phyloP scores from a whole-genome alignment of 1,284 basidiomycete genomes.

The Blastosporella zonata region DNA sequence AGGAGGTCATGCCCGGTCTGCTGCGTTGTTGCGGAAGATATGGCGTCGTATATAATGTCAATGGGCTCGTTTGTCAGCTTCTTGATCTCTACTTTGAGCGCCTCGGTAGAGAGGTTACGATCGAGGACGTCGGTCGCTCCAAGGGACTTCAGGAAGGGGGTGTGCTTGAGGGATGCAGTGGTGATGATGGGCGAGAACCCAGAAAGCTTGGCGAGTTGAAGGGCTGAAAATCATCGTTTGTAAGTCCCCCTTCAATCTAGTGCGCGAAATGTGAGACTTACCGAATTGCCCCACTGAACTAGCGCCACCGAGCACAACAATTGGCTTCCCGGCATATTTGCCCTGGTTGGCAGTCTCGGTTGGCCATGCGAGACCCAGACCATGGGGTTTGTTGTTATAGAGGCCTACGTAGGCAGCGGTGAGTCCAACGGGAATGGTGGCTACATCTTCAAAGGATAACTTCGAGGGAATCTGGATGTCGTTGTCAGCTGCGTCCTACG shows the following conservation, averaged over 20 bases:
- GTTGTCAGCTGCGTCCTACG: background rate
- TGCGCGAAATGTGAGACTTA: background rate
- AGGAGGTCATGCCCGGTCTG: constrained; percentile 15
- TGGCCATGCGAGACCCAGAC: constrained; percentile 21
- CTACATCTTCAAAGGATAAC: constrained; percentile 29
- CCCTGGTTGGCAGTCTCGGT: constrained; percentile 13
- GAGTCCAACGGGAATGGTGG: constrained; percentile 28
- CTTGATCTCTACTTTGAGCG: constrained; percentile 28
- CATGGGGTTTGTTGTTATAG: constrained; percentile 21
- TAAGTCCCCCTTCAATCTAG: background rate
- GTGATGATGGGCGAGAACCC: constrained; percentile 47
- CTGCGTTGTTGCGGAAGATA: constrained; percentile 25
- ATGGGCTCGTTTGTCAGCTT: constrained; percentile 31
- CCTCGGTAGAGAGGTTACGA: constrained; percentile 27
- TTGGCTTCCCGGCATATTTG: constrained; percentile 17
- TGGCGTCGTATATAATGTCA: constrained; percentile 38
- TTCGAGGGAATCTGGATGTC: constrained; percentile 26
- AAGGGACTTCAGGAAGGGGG: constrained; percentile 39
- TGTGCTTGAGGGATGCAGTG: constrained; percentile 43
- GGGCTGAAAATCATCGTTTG: constrained; percentile 20
- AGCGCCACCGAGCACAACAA: constrained; percentile 35
- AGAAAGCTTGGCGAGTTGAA: constrained; percentile 44
- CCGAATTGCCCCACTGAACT: constrained; percentile 29
- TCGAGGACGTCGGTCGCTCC: constrained; percentile 56
- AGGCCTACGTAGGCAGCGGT: constrained; percentile 26